Conservation (phyloP, 2,329 filamentous ascomycete genomes). For the Chaetomium sp. region DNA sequence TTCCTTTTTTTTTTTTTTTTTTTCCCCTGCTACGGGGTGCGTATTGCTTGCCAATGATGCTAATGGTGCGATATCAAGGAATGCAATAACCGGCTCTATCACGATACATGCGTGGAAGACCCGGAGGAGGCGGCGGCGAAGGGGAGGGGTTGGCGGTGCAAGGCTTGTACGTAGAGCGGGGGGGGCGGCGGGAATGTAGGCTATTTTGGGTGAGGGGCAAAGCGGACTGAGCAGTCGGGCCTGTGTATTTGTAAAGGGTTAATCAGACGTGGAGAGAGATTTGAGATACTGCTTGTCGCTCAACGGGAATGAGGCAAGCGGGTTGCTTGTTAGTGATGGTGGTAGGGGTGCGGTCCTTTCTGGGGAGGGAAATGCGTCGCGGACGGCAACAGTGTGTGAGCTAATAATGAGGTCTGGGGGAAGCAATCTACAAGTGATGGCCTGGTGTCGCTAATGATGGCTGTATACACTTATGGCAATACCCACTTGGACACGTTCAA, state of each 20-base stretch:
- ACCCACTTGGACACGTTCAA: not conserved
- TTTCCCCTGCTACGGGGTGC: not conserved
- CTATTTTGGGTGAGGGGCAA: not conserved
- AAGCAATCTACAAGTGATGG: not conserved
- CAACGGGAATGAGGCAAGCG: not conserved
- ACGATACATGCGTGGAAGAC: slow-evolving; percentile 49
- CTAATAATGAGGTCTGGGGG: not conserved
- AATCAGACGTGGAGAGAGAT: not conserved
- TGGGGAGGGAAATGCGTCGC: not conserved
- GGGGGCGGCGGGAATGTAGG: not conserved
- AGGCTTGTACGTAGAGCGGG: slow-evolving; percentile 24
- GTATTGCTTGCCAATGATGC: not conserved
- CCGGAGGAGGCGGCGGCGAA: slow-evolving; percentile 43
- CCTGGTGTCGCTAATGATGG: not conserved
- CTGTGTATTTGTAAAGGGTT: not conserved
- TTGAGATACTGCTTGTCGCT: not conserved
- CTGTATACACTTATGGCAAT: not conserved
- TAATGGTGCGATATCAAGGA: slow-evolving; percentile 38
- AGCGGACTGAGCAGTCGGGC: not conserved
- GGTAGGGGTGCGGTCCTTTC: not conserved
- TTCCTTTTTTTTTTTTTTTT: slow-evolving; percentile 19
- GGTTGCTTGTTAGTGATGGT: not conserved
- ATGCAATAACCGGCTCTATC: slow-evolving; percentile 51
- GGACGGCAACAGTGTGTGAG: not conserved
- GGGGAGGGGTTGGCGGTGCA: slow-evolving; percentile 36